Conservation (phyloP, 2,329 filamentous ascomycete species). For the Myriosclerotinia curreyana region DNA sequence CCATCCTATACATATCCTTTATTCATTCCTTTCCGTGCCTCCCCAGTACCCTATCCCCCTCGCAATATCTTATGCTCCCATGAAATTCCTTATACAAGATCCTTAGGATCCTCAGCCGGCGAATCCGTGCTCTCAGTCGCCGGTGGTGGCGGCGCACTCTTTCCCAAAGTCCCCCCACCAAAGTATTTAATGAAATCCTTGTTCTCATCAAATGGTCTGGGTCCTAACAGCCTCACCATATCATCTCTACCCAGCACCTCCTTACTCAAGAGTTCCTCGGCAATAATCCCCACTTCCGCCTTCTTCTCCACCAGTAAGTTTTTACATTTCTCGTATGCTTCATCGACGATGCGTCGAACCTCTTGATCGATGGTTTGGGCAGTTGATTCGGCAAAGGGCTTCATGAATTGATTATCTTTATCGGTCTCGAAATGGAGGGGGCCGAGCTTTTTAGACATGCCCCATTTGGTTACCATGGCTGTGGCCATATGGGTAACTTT, state of each 20-base stretch:
- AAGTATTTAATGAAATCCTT: constrained; percentile 97
- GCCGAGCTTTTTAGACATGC: constrained; percentile 93
- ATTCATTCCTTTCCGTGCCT: background rate
- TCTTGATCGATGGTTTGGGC: constrained; percentile 89
- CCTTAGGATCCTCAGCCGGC: constrained; percentile 24
- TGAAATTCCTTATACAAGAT: background rate
- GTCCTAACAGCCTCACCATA: constrained; percentile 82
- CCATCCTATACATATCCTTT: constrained; percentile 2
- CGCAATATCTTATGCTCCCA: background rate
- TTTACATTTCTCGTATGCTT: constrained; percentile 88
- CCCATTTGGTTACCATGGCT: constrained; percentile 98
- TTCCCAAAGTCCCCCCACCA: constrained; percentile 51
- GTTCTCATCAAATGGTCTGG: constrained; percentile 74
- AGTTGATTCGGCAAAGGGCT: constrained; percentile 94
- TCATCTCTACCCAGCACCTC: constrained; percentile 91
- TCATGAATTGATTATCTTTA: constrained; percentile 76
- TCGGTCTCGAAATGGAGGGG: constrained; percentile 82
- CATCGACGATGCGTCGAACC: constrained; percentile 85
- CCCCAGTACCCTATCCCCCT: background rate
- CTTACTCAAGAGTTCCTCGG: constrained; percentile 88
- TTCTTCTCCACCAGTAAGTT: constrained; percentile 82
- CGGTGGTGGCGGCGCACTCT: constrained; percentile 58
- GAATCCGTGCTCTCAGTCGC: constrained; percentile 42
- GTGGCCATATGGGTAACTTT: constrained; percentile 96
- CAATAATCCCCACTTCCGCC: constrained; percentile 80